These are phyloP conservation scores for Bolboschoenoplectus hybrid DNA, from an alignment of 202 grass and related monocot species.

Conservation along the genomic window DNA sequence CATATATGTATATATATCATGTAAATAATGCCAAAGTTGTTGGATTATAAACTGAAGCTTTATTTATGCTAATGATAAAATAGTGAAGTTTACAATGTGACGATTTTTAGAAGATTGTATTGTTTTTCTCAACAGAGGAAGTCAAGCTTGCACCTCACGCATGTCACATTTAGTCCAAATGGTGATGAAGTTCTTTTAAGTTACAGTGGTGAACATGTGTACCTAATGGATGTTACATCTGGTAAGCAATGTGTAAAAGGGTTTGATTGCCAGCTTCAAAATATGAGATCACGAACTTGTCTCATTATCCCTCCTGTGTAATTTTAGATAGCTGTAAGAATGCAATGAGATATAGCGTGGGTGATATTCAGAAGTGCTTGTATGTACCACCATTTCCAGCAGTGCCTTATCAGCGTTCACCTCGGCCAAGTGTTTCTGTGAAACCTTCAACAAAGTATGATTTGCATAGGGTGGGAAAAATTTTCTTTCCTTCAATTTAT, in stretches of 20 bases:
- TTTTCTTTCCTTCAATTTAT: conserved; percentile 22
- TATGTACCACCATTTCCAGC: conserved; percentile 56
- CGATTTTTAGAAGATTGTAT: background rate
- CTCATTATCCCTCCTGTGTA: conserved; percentile 22
- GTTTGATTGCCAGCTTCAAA: conserved; percentile 15
- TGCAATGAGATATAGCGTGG: conserved; percentile 71
- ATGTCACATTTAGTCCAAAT: conserved; percentile 90
- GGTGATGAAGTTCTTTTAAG: conserved; percentile 92
- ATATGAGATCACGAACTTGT: conserved; percentile 41
- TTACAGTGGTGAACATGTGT: conserved; percentile 98
- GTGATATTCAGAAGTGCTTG: conserved; percentile 62
- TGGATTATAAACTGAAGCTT: conserved; percentile 12
- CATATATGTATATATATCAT: background rate
- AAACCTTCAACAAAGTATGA: conserved; percentile 51
- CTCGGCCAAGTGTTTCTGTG: conserved; percentile 31
- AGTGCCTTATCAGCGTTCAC: conserved; percentile 43
- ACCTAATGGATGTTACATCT: conserved; percentile 76
- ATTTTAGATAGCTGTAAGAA: conserved; percentile 58
- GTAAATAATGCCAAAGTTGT: background rate
- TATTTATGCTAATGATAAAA: background rate
- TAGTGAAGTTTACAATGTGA: background rate
- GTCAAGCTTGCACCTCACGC: conserved; percentile 82
- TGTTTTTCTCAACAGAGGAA: conserved; percentile 63
- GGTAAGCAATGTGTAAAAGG: conserved; percentile 53
- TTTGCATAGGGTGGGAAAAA: conserved; percentile 56